Evolutionary conservation across 2,329 filamentous ascomycete species (phyloP).

Genomic region (Rhinocladiella mackenziei): DNA sequence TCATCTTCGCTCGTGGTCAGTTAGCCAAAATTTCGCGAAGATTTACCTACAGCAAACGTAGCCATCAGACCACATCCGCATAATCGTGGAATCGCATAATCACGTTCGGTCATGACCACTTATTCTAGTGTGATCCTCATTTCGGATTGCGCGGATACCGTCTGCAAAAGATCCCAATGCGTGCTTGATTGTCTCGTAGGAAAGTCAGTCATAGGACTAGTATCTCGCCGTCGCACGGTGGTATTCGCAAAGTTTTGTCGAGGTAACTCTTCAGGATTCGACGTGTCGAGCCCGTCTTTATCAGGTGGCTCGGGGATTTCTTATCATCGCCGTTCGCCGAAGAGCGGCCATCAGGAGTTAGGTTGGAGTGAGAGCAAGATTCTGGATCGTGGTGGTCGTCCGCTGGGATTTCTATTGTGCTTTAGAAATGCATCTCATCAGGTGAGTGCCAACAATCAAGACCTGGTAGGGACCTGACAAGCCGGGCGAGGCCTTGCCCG

Average conservation of each 20-base stretch:
- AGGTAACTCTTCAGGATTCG: too few relatives aligned
- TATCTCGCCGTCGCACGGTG: background rate
- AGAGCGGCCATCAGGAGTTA: background rate
- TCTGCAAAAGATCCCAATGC: background rate
- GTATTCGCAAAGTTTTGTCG: too few relatives aligned
- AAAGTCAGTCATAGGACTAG: background rate
- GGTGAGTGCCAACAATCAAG: constrained; percentile 5
- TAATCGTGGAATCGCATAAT: constrained; percentile 6
- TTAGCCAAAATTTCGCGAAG: background rate
- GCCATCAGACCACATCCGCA: constrained; percentile 16
- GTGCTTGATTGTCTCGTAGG: too few relatives aligned
- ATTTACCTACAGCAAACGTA: background rate
- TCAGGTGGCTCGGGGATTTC: background rate
- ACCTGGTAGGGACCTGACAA: background rate
- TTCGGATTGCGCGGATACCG: background rate
- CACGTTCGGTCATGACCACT: constrained; percentile 3
- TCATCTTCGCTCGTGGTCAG: background rate
- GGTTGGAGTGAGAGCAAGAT: too few relatives aligned
- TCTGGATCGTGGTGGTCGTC: background rate
- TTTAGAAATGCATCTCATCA: constrained; percentile 5
- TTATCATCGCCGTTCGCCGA: constrained; percentile 9
- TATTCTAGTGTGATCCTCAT: background rate
- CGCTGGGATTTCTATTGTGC: constrained; percentile 1
- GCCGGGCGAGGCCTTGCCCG: background rate
- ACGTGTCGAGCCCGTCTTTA: background rate